Evolutionary conservation across 108 stramenopile genomes (phyloP), one percentile per base, ranked within the genome.

Genomic region (Poteriospumella lacustris): DNA sequence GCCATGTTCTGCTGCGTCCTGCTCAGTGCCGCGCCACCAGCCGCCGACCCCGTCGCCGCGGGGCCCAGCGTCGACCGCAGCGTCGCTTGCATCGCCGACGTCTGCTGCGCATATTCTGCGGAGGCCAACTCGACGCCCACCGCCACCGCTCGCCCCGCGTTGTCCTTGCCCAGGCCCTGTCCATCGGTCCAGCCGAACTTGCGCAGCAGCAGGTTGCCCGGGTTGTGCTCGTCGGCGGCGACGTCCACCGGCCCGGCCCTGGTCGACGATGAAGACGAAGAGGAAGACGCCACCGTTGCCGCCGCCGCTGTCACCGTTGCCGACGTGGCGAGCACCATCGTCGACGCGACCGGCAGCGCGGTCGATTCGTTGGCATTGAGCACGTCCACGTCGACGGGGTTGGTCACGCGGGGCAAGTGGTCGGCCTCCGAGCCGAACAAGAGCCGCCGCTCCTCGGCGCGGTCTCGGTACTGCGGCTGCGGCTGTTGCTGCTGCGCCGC

Each of bases 171-270:
- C 36, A 67, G 31, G 19, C 64, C 64, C 19, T 67, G 64, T 19
- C 64, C 64, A 15, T 31, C 64, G 12, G 9, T 67, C 64, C 64
- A 67, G 9, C 64, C 64, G 19, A 67, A 15, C 40, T 67, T 67
- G 40, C 64, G 64, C 12, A 67, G 64, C 64, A 67, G 9, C 31
- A 40, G 19, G 19, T 67, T 67, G 64, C 64, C 64, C 15, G 64
- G 64, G 19, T 67, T 67, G 64, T 15, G 9, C 36, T 40, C 64
- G 19, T 67, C 64, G 19, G 64, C 40, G 19, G 64, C 19, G 19
- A 67, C 12, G 15, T 9, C 15, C 19, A 67, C 64, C 15, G 64
- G 64, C 47, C 15, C 15, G 19, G 47, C 47, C n/a, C n/a, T n/a
- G n/a, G n/a, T n/a, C n/a, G n/a, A n/a, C n/a, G n/a, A n/a, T n/a